A percentile compares a stretch with the other conserved stretches of the same genome.
Conservation (phyloP, 257 asterid genomes). For the Dorcoceras hygrometricum region DNA sequence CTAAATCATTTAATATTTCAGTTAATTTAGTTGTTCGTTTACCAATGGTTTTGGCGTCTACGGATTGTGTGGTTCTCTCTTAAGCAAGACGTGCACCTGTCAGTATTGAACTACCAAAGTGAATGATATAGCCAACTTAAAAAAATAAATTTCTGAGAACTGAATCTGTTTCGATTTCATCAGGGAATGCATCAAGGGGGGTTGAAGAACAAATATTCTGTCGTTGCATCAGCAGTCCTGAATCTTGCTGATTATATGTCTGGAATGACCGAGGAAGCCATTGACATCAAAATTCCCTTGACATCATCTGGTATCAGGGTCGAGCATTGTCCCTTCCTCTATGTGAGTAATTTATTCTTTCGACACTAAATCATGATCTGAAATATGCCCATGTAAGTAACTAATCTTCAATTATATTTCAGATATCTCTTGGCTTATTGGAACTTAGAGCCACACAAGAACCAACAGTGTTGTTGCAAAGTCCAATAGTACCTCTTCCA, state of each 20-base stretch:
- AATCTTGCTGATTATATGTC: constrained; percentile 78
- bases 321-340: constrained; percentile 51
- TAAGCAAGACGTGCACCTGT: background rate
- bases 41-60: background rate
- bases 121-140: background rate
- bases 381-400: background rate
- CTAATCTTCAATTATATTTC: constrained; percentile 29
- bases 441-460: constrained; percentile 60
- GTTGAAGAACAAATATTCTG: constrained; percentile 56
- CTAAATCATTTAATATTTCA: background rate
- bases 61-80: background rate
- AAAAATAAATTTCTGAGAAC: background rate
- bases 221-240: constrained; percentile 59
- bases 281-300: constrained; percentile 60
- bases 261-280: constrained; percentile 49
- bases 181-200: constrained; percentile 64
- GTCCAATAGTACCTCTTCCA: constrained; percentile 42
- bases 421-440: constrained; percentile 62
- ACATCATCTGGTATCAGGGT: constrained; percentile 38
- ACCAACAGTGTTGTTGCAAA: constrained; percentile 44
- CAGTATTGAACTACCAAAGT: background rate
- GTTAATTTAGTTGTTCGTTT: background rate
- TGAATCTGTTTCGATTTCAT: constrained; percentile 18
- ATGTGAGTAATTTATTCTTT: constrained; percentile 38
- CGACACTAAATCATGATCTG: constrained; percentile 2